Conservation (phyloP, 1,139 yeast genomes). For the Protomyces pachydermus region DNA sequence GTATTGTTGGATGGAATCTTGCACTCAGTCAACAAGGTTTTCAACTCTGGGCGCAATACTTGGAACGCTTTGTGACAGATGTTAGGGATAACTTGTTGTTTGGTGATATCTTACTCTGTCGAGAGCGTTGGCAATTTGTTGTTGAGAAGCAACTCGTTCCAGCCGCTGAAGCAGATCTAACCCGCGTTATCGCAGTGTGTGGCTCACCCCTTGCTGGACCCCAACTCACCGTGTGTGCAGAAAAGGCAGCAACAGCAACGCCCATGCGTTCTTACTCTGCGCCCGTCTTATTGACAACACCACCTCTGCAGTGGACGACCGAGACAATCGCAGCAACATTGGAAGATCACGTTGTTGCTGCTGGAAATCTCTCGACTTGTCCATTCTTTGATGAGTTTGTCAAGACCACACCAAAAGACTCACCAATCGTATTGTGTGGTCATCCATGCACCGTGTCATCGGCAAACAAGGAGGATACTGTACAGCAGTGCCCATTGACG, state of each 20-base stretch:
- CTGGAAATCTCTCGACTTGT: neutral
- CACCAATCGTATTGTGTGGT: neutral
- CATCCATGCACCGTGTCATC: neutral
- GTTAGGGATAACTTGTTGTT: slow-evolving; percentile 9
- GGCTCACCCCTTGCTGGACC: slow-evolving; percentile 16
- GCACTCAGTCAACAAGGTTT: slow-evolving; percentile 7
- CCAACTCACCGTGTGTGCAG: neutral
- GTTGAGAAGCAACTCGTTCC: neutral
- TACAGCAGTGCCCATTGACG: neutral
- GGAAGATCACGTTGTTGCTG: neutral
- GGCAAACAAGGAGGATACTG: neutral
- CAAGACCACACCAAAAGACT: slow-evolving; percentile 5
- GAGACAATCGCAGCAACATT: neutral
- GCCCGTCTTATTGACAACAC: neutral
- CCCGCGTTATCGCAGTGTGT: neutral
- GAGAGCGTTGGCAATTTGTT: slow-evolving; percentile 2
- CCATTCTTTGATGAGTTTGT: slow-evolving; percentile 24
- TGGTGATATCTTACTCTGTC: slow-evolving; percentile 4
- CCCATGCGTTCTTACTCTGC: neutral
- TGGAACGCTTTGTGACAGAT: slow-evolving; percentile 11
- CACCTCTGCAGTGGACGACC: neutral
- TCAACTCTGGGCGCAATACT: slow-evolving; percentile 3
- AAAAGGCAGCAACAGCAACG: neutral
- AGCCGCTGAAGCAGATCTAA: neutral
- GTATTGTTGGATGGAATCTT: slow-evolving; percentile 11